Evolutionary conservation across 2,329 filamentous ascomycete species (phyloP).

Genomic region (Alternaria triticimaculans): DNA sequence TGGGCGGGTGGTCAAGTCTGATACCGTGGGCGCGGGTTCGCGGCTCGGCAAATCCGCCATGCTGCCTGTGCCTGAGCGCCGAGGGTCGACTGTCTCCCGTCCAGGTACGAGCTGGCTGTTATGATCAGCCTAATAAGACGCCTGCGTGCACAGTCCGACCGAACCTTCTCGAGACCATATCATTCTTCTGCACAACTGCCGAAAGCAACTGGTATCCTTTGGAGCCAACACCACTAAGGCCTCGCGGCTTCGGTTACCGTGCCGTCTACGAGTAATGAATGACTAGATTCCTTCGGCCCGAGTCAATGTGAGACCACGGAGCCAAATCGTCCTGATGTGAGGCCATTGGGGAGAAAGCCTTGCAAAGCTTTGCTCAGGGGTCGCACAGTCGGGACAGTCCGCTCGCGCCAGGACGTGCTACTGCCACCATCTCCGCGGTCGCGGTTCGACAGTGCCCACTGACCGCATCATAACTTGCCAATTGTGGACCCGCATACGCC

Average conservation of each 20-base stretch:
- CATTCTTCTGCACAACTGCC: not conserved
- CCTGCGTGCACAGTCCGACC: not conserved
- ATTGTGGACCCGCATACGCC: not conserved
- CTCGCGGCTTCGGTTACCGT: slow-evolving; percentile 11
- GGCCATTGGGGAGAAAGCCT: not conserved
- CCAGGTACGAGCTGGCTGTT: slow-evolving; percentile 1
- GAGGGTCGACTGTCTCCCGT: slow-evolving; percentile 7
- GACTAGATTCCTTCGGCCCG: slow-evolving; percentile 19
- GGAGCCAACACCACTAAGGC: not conserved
- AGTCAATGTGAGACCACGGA: slow-evolving; percentile 20
- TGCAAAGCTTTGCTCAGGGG: slow-evolving; percentile 20
- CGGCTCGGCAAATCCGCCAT: slow-evolving; percentile 27
- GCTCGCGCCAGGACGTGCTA: slow-evolving; percentile 24
- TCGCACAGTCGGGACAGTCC: slow-evolving; percentile 27
- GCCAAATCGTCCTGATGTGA: slow-evolving; percentile 17
- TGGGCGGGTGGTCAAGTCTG: slow-evolving; percentile 15
- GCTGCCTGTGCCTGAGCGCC: slow-evolving; percentile 17
- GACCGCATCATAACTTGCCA: slow-evolving; percentile 32
- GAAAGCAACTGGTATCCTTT: not conserved
- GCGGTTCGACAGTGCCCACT: slow-evolving; percentile 28
- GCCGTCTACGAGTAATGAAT: slow-evolving; percentile 18
- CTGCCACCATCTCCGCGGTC: slow-evolving; percentile 22
- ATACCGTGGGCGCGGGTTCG: slow-evolving; percentile 26
- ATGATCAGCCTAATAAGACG: slow-evolving; percentile 6
- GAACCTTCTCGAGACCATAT: not conserved